These are phyloP conservation scores for Saturnispora galanensis DNA, from an alignment of 805 yeast species.

Conservation along the genomic window DNA sequence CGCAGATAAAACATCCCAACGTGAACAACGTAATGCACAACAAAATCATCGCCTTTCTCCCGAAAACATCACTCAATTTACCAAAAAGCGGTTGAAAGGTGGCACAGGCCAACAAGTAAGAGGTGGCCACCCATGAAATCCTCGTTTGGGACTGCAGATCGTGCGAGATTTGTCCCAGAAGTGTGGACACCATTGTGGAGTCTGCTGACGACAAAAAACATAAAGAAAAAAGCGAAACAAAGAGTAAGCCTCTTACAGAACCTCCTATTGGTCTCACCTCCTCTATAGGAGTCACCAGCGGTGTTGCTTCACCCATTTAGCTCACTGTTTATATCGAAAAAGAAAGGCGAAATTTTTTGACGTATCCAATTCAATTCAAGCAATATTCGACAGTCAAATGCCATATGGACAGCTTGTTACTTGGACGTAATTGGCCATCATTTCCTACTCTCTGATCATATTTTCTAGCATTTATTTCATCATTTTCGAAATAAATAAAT, in stretches of 20 bases:
- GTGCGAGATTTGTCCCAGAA: constrained; percentile 39
- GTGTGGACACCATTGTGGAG: constrained; percentile 42
- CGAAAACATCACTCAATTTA: constrained; percentile 42
- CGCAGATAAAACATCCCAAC: constrained; percentile 34
- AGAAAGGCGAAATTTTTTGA: too few species aligned
- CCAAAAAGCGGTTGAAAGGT: constrained; percentile 48
- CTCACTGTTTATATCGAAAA: too few species aligned
- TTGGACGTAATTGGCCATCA: too few species aligned
- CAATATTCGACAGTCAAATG: too few species aligned
- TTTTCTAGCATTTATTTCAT: too few species aligned
- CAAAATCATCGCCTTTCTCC: constrained; percentile 31
- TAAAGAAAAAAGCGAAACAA: constrained; percentile 14
- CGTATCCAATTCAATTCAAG: too few species aligned
- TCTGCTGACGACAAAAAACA: constrained; percentile 39
- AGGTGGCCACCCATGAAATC: constrained; percentile 32
- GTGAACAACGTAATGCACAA: constrained; percentile 25
- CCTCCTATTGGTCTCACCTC: background rate
- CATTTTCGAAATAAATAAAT: too few species aligned
- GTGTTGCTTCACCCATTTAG: constrained; percentile 4
- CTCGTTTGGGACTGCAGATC: constrained; percentile 36
- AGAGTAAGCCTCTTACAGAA: background rate
- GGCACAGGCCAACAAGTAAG: constrained; percentile 31
- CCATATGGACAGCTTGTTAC: too few species aligned
- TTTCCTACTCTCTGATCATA: too few species aligned
- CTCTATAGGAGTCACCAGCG: constrained; percentile 1